Evolutionary conservation across 768 basidiomycete species (phyloP).

Genomic region (Hygrophorus pudorinus): DNA sequence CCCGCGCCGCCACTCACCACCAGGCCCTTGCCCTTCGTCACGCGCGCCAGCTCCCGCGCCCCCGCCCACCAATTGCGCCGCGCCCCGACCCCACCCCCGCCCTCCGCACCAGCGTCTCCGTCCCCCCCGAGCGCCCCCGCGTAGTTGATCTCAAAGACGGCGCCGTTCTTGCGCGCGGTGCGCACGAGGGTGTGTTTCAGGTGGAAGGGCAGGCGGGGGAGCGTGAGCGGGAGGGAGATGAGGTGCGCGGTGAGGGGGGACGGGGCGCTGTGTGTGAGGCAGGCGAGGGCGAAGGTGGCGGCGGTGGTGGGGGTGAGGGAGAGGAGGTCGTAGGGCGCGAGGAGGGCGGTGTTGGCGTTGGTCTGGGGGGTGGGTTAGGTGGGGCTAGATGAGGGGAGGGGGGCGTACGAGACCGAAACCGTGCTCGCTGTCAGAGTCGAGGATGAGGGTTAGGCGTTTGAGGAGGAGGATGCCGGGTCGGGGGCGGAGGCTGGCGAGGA

Average conservation of each 20-base stretch:
- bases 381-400: background rate
- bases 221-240: constrained; percentile 68
- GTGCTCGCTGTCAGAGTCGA: constrained; percentile 80
- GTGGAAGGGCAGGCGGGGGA: constrained; percentile 69
- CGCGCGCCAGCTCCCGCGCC: constrained; percentile 65
- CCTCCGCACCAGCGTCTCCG: constrained; percentile 42
- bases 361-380: constrained; percentile 34
- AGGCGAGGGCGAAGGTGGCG: constrained; percentile 65
- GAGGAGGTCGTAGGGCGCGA: constrained; percentile 67
- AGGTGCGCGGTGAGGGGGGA: constrained; percentile 73
- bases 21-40: constrained; percentile 72
- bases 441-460: constrained; percentile 69
- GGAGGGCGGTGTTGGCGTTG: constrained; percentile 52
- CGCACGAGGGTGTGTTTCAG: constrained; percentile 79
- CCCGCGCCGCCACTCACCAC: constrained; percentile 61
- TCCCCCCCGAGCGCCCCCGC: constrained; percentile 63
- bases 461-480: constrained; percentile 55
- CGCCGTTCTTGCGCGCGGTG: constrained; percentile 73
- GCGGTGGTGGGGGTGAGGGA: constrained; percentile 67
- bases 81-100: constrained; percentile 29
- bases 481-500: constrained; percentile 51
- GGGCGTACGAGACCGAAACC: constrained; percentile 65
- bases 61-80: constrained; percentile 84
- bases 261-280: constrained; percentile 69
- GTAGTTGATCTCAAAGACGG: constrained; percentile 75